A percentile compares a stretch with the other conserved stretches of the same genome.
These are phyloP conservation scores for Cystobasidium pallidum DNA, from an alignment of 1,284 basidiomycete genomes.

Conservation along the genomic window DNA sequence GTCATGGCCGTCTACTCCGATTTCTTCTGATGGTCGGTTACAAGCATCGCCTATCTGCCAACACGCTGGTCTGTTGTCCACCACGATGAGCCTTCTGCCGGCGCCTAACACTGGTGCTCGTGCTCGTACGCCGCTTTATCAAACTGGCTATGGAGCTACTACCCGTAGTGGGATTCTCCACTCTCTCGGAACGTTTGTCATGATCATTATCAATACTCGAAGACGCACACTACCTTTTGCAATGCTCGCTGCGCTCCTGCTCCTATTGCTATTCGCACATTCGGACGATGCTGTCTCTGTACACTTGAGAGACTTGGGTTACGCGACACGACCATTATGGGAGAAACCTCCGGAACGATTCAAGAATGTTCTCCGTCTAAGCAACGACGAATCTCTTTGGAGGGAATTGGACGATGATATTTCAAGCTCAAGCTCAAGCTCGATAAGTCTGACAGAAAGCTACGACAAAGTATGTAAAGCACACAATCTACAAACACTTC, in stretches of 20 bases:
- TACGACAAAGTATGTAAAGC: slow-evolving; percentile 14
- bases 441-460: not conserved
- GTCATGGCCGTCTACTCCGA: too few relatives aligned
- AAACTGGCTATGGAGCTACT: not conserved
- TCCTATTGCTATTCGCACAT: slow-evolving; percentile 11
- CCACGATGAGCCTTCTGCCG: slow-evolving; percentile 4
- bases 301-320: slow-evolving; percentile 32
- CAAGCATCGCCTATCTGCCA: too few relatives aligned
- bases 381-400: slow-evolving; percentile 2
- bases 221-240: not conserved
- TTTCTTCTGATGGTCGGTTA: too few relatives aligned
- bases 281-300: slow-evolving; percentile 39
- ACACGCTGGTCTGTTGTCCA: not conserved
- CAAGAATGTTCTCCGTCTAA: not conserved
- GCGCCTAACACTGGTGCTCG: not conserved
- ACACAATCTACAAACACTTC: slow-evolving; percentile 14
- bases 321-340: slow-evolving; percentile 33
- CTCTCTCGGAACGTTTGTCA: not conserved
- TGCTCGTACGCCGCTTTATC: not conserved
- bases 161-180: not conserved
- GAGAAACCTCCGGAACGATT: slow-evolving; percentile 5
- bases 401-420: not conserved
- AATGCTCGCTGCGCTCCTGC: not conserved
- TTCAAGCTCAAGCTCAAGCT: not conserved
- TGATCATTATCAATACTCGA: not conserved